Conservation (phyloP, 495 filamentous ascomycete genomes). For the Hypoxylon perforatum region DNA sequence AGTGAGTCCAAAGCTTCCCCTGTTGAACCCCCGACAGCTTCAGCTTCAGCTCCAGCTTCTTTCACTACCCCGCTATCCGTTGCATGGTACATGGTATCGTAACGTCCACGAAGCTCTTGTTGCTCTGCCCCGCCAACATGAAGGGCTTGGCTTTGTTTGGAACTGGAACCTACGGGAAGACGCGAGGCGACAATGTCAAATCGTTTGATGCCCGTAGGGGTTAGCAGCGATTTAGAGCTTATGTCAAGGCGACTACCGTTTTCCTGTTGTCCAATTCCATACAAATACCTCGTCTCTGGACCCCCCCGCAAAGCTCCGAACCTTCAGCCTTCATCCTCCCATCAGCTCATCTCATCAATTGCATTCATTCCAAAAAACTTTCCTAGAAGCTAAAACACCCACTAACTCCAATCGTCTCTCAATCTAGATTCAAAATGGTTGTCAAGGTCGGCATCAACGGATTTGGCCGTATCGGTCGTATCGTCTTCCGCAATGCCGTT, state of each 20-base stretch:
- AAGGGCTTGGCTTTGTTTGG: slow-evolving; percentile 35
- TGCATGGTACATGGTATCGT: slow-evolving; percentile 23
- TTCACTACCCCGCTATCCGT: slow-evolving; percentile 38
- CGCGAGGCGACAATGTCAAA: slow-evolving; percentile 11
- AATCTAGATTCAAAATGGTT: slow-evolving; percentile 52
- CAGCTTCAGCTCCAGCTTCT: slow-evolving; percentile 22
- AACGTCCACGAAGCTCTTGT: slow-evolving; percentile 26
- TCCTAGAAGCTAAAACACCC: background rate
- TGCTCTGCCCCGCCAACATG: slow-evolving; percentile 32
- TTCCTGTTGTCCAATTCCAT: slow-evolving; percentile 10
- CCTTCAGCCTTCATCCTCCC: too few species aligned
- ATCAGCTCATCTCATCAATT: slow-evolving; percentile 33
- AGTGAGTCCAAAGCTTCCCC: slow-evolving; percentile 23
- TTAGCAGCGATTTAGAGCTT: slow-evolving; percentile 1
- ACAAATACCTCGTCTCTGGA: slow-evolving; percentile 32
- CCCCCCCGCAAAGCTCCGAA: background rate
- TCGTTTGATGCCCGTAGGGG: background rate
- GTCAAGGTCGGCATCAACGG: slow-evolving; percentile 96
- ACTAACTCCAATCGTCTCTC: slow-evolving; percentile 28
- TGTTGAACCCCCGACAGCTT: background rate
- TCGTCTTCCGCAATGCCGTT: slow-evolving; percentile 81
- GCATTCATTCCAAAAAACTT: slow-evolving; percentile 34
- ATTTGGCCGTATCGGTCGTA: slow-evolving; percentile 98
- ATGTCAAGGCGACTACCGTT: slow-evolving; percentile 1
- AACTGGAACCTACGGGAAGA: slow-evolving; percentile 9